A percentile compares a stretch with the other conserved stretches of the same genome.
phyloP scores from a whole-genome alignment of 352 stramenopile genomes.

The Phytophthora sojae region DNA sequence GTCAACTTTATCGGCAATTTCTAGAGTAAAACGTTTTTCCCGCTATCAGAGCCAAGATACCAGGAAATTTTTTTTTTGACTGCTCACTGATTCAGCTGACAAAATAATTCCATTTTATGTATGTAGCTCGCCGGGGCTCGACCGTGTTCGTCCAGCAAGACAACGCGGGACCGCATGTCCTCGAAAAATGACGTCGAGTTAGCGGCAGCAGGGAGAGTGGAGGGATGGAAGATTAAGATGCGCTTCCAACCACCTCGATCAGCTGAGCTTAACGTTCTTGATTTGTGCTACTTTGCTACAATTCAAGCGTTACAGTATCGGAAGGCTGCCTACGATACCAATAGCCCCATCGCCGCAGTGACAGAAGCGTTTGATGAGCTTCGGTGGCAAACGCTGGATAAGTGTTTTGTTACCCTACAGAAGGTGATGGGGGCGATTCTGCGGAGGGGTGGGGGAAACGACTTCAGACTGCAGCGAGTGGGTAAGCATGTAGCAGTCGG shows the following conservation, averaged over 20 bases:
- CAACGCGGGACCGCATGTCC: background rate
- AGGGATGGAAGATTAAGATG: background rate
- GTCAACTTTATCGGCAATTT: background rate
- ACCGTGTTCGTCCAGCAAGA: background rate
- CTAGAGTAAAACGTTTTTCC: background rate
- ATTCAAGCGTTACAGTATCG: background rate
- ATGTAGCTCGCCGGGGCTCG: background rate
- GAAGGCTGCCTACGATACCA: too few species aligned
- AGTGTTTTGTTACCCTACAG: constrained; percentile 15
- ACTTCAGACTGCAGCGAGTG: constrained; percentile 11
- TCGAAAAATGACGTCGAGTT: background rate
- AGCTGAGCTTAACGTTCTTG: background rate
- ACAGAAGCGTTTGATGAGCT: background rate
- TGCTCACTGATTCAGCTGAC: too few species aligned
- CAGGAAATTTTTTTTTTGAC: background rate
- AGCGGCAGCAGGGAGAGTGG: too few species aligned
- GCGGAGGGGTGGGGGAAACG: background rate
- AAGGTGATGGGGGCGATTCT: constrained; percentile 16
- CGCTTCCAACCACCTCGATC: background rate
- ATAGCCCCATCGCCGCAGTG: background rate
- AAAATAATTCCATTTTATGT: background rate
- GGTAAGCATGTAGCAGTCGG: background rate
- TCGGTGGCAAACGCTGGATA: constrained; percentile 6
- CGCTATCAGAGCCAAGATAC: background rate
- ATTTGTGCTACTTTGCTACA: background rate